Evolutionary conservation across 176 grass and related monocot genomes (phyloP), one percentile per base, ranked within the genome.

Genomic region (Aegilops speltoides): DNA sequence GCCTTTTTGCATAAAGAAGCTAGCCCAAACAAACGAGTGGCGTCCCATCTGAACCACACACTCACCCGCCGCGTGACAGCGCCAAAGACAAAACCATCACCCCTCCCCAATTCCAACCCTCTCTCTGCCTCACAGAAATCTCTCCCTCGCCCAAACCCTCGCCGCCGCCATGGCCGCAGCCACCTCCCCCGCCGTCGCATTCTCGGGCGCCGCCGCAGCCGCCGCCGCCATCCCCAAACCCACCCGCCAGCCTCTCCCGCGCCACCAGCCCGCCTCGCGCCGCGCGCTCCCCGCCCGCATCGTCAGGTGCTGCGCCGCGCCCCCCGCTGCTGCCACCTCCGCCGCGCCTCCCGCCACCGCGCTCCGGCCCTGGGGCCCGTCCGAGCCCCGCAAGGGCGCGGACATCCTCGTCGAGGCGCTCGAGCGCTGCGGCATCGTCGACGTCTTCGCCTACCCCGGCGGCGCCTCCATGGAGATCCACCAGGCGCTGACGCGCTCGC

Each of bases 391-490:
- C 33, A 99, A 99, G 84, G 97, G 97, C 15, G 84, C 97, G 3
- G 97, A 99, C 88, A 94, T 99, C 89, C 97, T 99, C 72, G 92
- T 99, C 2, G 94, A 99, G 90, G 89, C 97, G 20, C 92, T 99
- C 13, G 97, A 99, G 90, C 88, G 92, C 56, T 93, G 87, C 62
- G 97, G 92, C 40, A 91, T 99, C 52, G 77, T 77, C 19, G 90
- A 99, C 82, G 87, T 99, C 20, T 99, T 99, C 87, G 97, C 90
- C 36, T 99, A 99, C 84, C 97, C 97, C 0, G 94, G 97, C 80
- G 97, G 97, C 79, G 97, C 97, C 20, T 99, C 97, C 79, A 94
- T 99, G 97, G 97, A 99, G 90, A 99, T 99, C 90, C 97, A 99
- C 90, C 97, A 99, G 89, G 97, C 97, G 19, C 94, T 99, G 22